Base-by-base conservation (phyloP, 2,329 filamentous ascomycete species). In the Penicillium brevicompactum region DNA sequence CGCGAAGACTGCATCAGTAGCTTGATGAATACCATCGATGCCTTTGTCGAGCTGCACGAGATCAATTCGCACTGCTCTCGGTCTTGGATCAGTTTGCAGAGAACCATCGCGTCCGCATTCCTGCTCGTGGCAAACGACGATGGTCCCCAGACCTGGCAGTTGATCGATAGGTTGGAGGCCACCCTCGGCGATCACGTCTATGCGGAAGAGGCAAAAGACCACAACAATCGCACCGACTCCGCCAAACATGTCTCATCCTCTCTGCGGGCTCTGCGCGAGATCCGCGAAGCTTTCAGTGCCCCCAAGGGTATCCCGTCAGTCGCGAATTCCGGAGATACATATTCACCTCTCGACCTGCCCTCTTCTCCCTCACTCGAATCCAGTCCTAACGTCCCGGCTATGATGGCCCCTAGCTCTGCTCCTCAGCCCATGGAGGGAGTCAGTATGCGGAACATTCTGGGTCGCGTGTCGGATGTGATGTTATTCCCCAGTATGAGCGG, bases 1-100 rank as follows among this genome's bases (percentile, higher is more conserved):
- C 77, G 78, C 41, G 77, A 80, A 53, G 77, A 79, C 43, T 85
- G 82, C 61, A 75, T 85, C 46, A 74, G 78, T 54, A 82, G 79
- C 57, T 70, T 85, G 11, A 76, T 80, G 47, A 75, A 62, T 46
- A 81, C 81, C 0, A 78, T 85, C 24, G 80, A 83, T 56, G 80
- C 82, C 0, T 86, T 84, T 66, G 77, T 85, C 4, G 83, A 83
- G 32, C 66, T 86, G 43, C 71, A 75, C 50, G 61, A 63, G 14
- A 65, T 73, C 51, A 71, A 69, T 50, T 63, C 68, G 1, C 70
- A 72, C 50, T 73, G 70, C 21, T 73, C 73, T 3, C 72, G 75
- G 5, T 75, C 71, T 8, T 77, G 75, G 75, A 74, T 76, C 48
- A 75, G 70, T 45, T 64, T 76, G 38, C 75, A 77, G 57, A 67